Evolutionary conservation across 2,329 filamentous ascomycete species (phyloP).

Genomic region (Sporothrix mexicana): DNA sequence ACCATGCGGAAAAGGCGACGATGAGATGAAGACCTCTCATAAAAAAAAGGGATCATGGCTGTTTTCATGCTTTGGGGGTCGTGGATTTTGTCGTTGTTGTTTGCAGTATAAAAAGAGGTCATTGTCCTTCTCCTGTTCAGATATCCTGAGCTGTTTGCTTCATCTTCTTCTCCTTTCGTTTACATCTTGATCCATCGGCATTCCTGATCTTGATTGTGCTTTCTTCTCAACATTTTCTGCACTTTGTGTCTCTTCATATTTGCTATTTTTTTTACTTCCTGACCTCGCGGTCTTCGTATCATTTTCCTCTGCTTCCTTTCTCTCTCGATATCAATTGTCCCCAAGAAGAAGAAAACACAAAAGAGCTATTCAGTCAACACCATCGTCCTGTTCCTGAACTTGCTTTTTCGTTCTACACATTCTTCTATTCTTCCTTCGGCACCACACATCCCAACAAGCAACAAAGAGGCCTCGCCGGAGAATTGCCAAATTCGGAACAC

Average conservation of each 20-base stretch:
- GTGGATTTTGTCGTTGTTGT: neutral
- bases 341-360: no score
- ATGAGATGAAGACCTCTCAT: neutral
- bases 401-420: neutral
- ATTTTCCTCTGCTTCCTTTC: neutral
- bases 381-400: neutral
- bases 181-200: neutral
- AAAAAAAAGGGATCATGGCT: constrained; percentile 13
- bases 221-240: neutral
- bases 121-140: neutral
- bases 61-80: neutral
- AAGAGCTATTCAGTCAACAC: no score
- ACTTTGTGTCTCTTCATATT: neutral
- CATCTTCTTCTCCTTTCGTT: neutral
- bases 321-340: no score
- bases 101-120: constrained; percentile 10
- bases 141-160: neutral
- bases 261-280: neutral
- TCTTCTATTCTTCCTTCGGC: neutral
- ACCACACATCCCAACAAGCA: neutral
- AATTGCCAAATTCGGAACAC: neutral
- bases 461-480: neutral
- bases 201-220: neutral
- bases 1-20: constrained; percentile 3
- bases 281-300: constrained; percentile 9